A percentile compares a stretch with the other conserved stretches of the same genome.
Evolutionary conservation across 2,329 filamentous ascomycete species (phyloP).

Genomic region (Ambrosiella beaveri): DNA sequence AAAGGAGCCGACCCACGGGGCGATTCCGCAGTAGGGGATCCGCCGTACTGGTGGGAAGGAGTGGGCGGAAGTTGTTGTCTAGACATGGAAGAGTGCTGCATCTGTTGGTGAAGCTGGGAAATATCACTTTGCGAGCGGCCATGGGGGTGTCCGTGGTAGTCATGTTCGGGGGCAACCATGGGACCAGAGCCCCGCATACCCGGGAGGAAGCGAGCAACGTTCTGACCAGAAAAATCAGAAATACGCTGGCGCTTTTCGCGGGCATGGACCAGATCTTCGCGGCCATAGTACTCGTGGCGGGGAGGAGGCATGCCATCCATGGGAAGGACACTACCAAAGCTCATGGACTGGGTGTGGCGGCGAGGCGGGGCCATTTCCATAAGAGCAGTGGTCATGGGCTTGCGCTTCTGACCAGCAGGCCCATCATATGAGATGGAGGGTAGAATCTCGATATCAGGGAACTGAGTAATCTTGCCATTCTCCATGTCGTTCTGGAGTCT

Average conservation of each 20-base stretch:
- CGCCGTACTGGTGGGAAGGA: not conserved
- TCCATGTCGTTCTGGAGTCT: conserved; percentile 30
- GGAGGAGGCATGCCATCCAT: conserved; percentile 11
- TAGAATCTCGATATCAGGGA: conserved; percentile 43
- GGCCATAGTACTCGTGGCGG: conserved; percentile 8
- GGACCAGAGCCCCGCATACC: conserved; percentile 2
- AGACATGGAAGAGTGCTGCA: conserved; percentile 8
- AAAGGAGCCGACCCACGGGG: not conserved
- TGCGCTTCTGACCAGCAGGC: conserved; percentile 12
- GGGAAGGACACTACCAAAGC: conserved; percentile 14
- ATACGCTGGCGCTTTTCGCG: conserved; percentile 9
- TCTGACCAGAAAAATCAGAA: conserved; percentile 10
- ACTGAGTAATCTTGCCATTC: conserved; percentile 24
- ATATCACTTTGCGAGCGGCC: conserved; percentile 12
- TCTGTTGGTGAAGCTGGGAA: conserved; percentile 9
- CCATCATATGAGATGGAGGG: conserved; percentile 27
- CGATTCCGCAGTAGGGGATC: conserved; percentile 3
- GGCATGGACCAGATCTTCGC: conserved; percentile 6
- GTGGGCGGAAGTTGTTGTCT: conserved; percentile 5
- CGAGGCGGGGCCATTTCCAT: conserved; percentile 10
- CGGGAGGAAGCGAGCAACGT: conserved; percentile 8
- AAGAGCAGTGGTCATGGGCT: not conserved
- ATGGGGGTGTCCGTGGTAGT: conserved; percentile 7
- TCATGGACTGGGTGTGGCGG: conserved; percentile 21
- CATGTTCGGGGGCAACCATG: conserved; percentile 5